These are phyloP conservation scores for Marsdenia floribunda DNA, from an alignment of 257 asterid species.

Conservation along the genomic window DNA sequence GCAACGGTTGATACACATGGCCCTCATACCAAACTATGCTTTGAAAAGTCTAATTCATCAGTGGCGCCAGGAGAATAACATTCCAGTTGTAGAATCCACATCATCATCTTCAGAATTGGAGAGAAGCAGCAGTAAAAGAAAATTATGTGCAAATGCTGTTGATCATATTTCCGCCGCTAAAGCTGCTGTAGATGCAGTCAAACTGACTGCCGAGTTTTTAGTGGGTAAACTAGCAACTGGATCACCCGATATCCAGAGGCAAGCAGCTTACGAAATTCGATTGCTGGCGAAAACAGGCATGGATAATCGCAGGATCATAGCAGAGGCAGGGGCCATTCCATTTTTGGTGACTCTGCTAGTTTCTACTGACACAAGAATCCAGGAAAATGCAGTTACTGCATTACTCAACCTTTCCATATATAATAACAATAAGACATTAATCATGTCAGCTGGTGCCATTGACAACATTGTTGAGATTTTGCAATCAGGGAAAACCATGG, in stretches of 20 bases:
- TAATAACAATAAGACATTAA: conserved; percentile 65
- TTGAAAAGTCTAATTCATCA: conserved; percentile 61
- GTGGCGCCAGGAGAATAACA: conserved; percentile 75
- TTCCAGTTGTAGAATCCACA: conserved; percentile 36
- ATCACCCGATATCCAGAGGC: conserved; percentile 67
- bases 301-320: conserved; percentile 80
- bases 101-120: conserved; percentile 38
- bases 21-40: conserved; percentile 75
- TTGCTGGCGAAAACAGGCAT: conserved; percentile 77
- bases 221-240: conserved; percentile 82
- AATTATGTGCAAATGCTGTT: conserved; percentile 32
- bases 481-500: conserved; percentile 57
- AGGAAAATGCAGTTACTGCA: conserved; percentile 85
- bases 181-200: conserved; percentile 61
- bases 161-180: conserved; percentile 78
- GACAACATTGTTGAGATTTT: conserved; percentile 50
- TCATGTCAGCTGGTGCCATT: conserved; percentile 75
- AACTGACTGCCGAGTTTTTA: conserved; percentile 70
- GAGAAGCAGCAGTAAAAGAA: conserved; percentile 41
- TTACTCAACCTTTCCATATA: conserved; percentile 77
- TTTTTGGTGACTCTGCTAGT: conserved; percentile 54
- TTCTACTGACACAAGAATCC: conserved; percentile 56
- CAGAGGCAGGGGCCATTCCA: conserved; percentile 86
- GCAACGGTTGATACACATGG: conserved; percentile 80
- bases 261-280: conserved; percentile 80